Conservation (phyloP, 768 basidiomycete genomes). For the Mycena maculata region DNA sequence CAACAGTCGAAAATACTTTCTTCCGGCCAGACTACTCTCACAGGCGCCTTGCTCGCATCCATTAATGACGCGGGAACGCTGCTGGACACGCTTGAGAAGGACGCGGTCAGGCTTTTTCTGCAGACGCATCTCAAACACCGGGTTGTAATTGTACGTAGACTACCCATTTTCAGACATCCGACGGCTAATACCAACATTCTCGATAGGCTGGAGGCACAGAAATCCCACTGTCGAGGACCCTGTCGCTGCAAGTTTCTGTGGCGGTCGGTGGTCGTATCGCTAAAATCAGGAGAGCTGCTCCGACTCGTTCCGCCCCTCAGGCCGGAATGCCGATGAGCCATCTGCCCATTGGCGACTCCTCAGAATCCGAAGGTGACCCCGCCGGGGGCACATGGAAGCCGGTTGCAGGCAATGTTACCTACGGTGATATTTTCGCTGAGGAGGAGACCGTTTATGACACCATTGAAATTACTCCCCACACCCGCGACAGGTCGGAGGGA, state of each 20-base stretch:
- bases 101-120: background rate
- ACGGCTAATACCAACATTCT: background rate
- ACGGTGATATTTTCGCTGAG: background rate
- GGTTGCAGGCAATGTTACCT: background rate
- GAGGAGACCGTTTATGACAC: background rate
- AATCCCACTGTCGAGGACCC: background rate
- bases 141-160: background rate
- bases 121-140: background rate
- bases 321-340: background rate
- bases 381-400: background rate
- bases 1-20: background rate
- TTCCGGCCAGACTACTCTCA: constrained; percentile 1
- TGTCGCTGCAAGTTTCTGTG: background rate
- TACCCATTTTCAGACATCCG: background rate
- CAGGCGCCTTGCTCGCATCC: constrained; percentile 2
- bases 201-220: background rate
- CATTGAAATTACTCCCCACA: background rate
- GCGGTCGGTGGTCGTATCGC: background rate
- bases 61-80: background rate
- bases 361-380: background rate
- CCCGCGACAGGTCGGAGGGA: background rate
- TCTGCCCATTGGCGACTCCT: background rate
- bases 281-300: background rate
- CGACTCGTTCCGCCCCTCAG: background rate
- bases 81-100: background rate